Evolutionary conservation across 2,329 filamentous ascomycete species (phyloP).

Genomic region (Curvularia lunata): DNA sequence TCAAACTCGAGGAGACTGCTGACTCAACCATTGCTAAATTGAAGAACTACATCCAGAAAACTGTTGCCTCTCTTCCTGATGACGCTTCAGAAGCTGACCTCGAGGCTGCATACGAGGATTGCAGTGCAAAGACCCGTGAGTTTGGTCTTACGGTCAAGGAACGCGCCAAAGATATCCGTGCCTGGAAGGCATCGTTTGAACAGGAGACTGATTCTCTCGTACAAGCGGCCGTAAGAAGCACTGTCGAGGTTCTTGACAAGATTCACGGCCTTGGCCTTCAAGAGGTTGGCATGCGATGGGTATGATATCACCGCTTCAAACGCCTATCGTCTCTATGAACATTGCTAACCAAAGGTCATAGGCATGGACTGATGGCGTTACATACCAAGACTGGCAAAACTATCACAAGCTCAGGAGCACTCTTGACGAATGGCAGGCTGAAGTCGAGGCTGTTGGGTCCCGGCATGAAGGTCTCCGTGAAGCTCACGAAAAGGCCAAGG

Average conservation of each 20-base stretch:
- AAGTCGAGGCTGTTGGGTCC: constrained; percentile 77
- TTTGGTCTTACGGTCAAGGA: constrained; percentile 77
- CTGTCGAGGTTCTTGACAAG: constrained; percentile 80
- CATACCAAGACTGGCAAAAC: constrained; percentile 96
- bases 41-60: constrained; percentile 68
- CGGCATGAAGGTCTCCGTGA: constrained; percentile 73
- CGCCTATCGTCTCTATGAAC: neutral
- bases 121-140: constrained; percentile 64
- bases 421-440: constrained; percentile 82
- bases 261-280: constrained; percentile 85
- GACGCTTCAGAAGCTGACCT: constrained; percentile 61
- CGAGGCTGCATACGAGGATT: constrained; percentile 59
- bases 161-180: constrained; percentile 75
- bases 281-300: constrained; percentile 88
- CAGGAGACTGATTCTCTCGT: constrained; percentile 72
- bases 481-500: constrained; percentile 70
- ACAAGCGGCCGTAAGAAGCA: constrained; percentile 75
- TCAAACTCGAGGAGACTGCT: constrained; percentile 72
- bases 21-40: constrained; percentile 68
- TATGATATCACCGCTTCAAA: constrained; percentile 1
- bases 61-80: constrained; percentile 63
- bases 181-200: constrained; percentile 77
- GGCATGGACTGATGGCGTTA: constrained; percentile 91
- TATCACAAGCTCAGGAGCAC: constrained; percentile 87
- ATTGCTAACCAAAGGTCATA: constrained; percentile 4